Evolutionary conservation across 768 basidiomycete species (phyloP).

Genomic region (Neoboletus brunneissimus): DNA sequence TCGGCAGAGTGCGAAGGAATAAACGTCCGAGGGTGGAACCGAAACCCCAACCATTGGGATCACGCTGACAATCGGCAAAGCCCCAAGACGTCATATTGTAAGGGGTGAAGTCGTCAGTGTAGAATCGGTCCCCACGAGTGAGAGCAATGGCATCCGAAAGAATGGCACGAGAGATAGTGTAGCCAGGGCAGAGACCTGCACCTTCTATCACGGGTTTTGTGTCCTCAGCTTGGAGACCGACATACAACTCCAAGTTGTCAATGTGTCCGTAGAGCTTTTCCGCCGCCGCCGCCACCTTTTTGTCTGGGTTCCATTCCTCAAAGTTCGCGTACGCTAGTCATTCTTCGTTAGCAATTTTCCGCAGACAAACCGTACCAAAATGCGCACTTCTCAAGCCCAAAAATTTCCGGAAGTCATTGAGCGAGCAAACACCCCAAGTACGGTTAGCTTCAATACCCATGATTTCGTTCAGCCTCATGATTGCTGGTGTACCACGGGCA

Average conservation of each 20-base stretch:
- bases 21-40: slow-evolving; percentile 69
- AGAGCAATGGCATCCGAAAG: slow-evolving; percentile 84
- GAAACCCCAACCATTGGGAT: slow-evolving; percentile 67
- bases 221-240: slow-evolving; percentile 77
- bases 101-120: slow-evolving; percentile 78
- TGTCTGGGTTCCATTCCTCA: slow-evolving; percentile 78
- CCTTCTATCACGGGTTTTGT: slow-evolving; percentile 72
- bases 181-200: slow-evolving; percentile 84
- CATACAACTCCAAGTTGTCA: slow-evolving; percentile 76
- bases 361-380: neutral
- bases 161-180: slow-evolving; percentile 83
- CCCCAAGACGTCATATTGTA: slow-evolving; percentile 83
- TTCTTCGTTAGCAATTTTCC: neutral
- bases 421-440: slow-evolving; percentile 74
- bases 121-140: slow-evolving; percentile 81
- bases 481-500: slow-evolving; percentile 71
- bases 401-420: slow-evolving; percentile 84
- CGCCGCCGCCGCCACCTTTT: slow-evolving; percentile 64
- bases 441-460: slow-evolving; percentile 82
- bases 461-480: slow-evolving; percentile 75
- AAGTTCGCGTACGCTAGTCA: slow-evolving; percentile 61
- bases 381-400: slow-evolving; percentile 70
- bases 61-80: slow-evolving; percentile 77
- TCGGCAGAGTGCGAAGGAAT: slow-evolving; percentile 69
- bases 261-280: slow-evolving; percentile 78